Evolutionary conservation across 495 filamentous ascomycete species (phyloP), one percentile per base, ranked within the genome.

Genomic region (Immersiella caudata): DNA sequence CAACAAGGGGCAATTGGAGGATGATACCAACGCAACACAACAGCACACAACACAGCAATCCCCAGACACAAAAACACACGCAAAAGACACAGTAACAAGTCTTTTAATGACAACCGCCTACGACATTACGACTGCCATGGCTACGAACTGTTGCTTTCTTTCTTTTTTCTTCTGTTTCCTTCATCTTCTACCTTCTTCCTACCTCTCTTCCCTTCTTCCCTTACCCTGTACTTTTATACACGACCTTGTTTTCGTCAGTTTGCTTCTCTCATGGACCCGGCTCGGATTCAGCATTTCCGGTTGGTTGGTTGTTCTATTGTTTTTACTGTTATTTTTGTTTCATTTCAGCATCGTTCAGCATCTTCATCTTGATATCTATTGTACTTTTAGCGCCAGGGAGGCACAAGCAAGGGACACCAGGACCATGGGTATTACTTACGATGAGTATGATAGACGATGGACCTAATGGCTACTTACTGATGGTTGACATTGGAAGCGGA

Each of bases 401-500:
- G 2, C 11, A 46, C 9, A 46, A 12, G 40, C 40, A 46, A 46
- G 40, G 40, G 14, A 46, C 3, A 46, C 40, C 9, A 46, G 40
- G 40, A 46, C 40, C 40, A 46, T 46, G 40, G 40, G 40, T 46
- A 46, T 18, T 46, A 5, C 40, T 46, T 46, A 46, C 14, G 40
- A 46, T 14, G 9, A 14, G 11, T 46, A 55, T 55, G 52, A 55
- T 55, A 55, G 52, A 55, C 52, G 52, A 55, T 22, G 52, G 52
- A 55, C 52, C 6, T 55, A 55, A 55, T 55, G 52, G 25, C 21
- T 22, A 22, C 8, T n/a, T 11, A 24, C 50, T n/a, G 21, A 54
- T n/a, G 25, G 14, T 11, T 9, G 52, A 26, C n/a, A 24, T 26
- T 22, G 52, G 21, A 14, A 24, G 21, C 2, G 20, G n/a, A 22